Conservation (phyloP, 1,284 basidiomycete species). For the Porodaedalea pini region DNA sequence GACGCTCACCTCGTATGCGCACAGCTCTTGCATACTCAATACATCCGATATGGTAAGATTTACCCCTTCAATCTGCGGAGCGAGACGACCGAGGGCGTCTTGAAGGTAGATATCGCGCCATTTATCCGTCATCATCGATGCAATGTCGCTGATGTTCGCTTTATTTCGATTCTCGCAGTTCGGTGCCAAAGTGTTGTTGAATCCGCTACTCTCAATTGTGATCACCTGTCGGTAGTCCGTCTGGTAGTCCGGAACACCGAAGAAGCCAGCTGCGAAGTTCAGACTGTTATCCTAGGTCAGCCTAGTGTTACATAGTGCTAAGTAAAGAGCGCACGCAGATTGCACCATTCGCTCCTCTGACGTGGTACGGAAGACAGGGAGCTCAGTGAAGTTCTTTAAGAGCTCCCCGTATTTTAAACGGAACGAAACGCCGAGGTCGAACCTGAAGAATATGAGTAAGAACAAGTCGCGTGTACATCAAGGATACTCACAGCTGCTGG, state of each 20-base stretch:
- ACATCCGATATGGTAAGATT: slow-evolving; percentile 57
- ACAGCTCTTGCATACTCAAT: slow-evolving; percentile 46
- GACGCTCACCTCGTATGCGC: slow-evolving; percentile 51
- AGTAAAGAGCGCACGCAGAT: slow-evolving; percentile 42
- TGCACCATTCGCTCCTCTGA: slow-evolving; percentile 52
- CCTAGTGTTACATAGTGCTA: not conserved
- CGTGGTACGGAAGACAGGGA: slow-evolving; percentile 61
- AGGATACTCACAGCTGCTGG: slow-evolving; percentile 42
- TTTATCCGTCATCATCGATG: slow-evolving; percentile 38
- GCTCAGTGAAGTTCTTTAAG: slow-evolving; percentile 46
- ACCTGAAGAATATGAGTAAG: slow-evolving; percentile 30
- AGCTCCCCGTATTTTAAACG: slow-evolving; percentile 55
- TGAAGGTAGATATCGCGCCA: slow-evolving; percentile 59
- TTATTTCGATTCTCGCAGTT: slow-evolving; percentile 42
- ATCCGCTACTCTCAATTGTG: slow-evolving; percentile 46
- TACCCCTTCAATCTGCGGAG: slow-evolving; percentile 57
- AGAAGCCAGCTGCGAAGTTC: slow-evolving; percentile 59
- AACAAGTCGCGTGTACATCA: not conserved
- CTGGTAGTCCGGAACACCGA: slow-evolving; percentile 49
- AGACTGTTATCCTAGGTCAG: slow-evolving; percentile 29
- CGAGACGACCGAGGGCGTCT: slow-evolving; percentile 59
- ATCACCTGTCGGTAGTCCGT: slow-evolving; percentile 47
- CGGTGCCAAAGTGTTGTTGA: slow-evolving; percentile 56
- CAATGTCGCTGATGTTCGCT: slow-evolving; percentile 31
- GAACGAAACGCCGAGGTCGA: slow-evolving; percentile 46